Base-by-base conservation (phyloP, 2,329 filamentous ascomycete genomes). In the Verticillium klebahnii region DNA sequence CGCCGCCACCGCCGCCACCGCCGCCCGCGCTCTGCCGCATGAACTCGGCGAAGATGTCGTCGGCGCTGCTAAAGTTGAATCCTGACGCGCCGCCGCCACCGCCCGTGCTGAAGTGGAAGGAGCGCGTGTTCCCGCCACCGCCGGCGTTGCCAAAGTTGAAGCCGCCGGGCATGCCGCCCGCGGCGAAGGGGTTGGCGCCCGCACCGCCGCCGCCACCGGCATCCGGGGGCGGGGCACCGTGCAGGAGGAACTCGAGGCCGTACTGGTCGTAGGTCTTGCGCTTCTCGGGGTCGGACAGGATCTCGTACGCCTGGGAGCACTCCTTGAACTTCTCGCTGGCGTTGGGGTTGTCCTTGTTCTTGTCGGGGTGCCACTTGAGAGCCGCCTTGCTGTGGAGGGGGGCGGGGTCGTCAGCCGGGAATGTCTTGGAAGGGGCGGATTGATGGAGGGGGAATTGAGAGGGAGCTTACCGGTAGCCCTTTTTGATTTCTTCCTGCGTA, bases 251-350 rank as follows among this genome's bases (percentile, higher is more conserved):
- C 70, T 98, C 95, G 64, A 98, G 89, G 65, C 95, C 95, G 76
- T 89, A 97, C 73, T 94, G 89, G 74, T 99, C 95, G 75, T 99
- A 99, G 52, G 89, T 89, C 77, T 96, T 95, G 71, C 95, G 90
- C 79, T 98, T 99, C 74, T 98, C 93, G 63, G 94, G 93, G 71
- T 99, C 95, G 64, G 92, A 96, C 3, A 99, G 88, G 69, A 99
- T 96, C 79, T 99, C 95, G 80, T 97, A 99, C 62, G 95, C 95
- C 79, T 98, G 93, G 1, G 93, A 97, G 67, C 93, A 91, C 75
- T 98, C 95, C 80, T 99, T 99, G 84, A 99, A 99, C 78, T 94
- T 97, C 74, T 98, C 95, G 64, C 87, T 82, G 9, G 94, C 92
- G 59, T 87, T 80, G 34, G 93, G 88, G 69, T 94, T 93, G 78